Conservation (phyloP, 2,329 filamentous ascomycete species). For the Hysterium pulicare region DNA sequence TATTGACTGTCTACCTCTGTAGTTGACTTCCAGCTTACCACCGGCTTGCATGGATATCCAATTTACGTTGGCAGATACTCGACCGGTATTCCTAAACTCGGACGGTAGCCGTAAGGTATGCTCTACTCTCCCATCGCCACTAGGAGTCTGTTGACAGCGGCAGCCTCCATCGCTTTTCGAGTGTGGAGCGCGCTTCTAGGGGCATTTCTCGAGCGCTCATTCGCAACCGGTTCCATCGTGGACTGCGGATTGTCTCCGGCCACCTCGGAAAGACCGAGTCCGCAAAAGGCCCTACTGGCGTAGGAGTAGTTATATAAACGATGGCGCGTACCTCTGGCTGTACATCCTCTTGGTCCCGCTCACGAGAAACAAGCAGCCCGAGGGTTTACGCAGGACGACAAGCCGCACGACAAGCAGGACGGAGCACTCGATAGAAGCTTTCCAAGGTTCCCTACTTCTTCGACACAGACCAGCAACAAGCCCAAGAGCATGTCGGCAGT, state of each 20-base stretch:
- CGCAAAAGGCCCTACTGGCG: neutral
- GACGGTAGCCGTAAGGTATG: neutral
- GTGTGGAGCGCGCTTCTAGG: constrained; percentile 12
- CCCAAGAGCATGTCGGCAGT: no score
- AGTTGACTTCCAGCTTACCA: neutral
- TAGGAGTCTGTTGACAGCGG: neutral
- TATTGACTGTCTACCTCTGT: neutral
- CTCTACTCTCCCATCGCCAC: neutral
- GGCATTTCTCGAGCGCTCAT: constrained; percentile 17
- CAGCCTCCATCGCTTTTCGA: neutral
- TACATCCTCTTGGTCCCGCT: neutral
- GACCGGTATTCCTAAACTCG: neutral
- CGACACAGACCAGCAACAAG: no score
- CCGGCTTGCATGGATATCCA: neutral
- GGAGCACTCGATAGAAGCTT: neutral
- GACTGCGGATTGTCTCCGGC: constrained; percentile 11
- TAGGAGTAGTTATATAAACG: constrained; percentile 1
- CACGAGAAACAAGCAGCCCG: neutral
- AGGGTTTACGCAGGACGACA: neutral
- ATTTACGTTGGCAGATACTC: neutral
- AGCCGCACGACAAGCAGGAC: neutral
- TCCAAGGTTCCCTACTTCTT: neutral
- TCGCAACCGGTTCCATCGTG: constrained; percentile 15
- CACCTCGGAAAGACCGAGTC: constrained; percentile 15
- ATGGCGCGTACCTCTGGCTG: constrained; percentile 7